Base-by-base conservation (phyloP, 1,284 basidiomycete species). In the Boletellus sp. region DNA sequence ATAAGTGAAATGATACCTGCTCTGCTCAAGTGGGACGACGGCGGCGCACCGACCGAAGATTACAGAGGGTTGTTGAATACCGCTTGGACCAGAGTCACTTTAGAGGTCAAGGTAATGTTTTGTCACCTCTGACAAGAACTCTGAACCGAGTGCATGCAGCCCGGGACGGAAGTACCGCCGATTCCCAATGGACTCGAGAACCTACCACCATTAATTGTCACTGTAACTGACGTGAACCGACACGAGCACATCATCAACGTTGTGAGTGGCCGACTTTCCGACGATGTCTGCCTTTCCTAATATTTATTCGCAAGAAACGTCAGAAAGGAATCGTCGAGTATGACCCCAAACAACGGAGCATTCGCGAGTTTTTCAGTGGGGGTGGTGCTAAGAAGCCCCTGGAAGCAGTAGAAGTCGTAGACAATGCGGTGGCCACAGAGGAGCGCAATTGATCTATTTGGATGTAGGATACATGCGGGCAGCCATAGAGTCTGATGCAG, bases 281-380 rank as follows among this genome's bases (percentile, higher is more conserved):
- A 32, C 15, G 6, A 11, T 26, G 16, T 8, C 22, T 16, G 26
- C 35, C 11, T 41, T 41, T 52, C 11, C 32, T 55, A 22, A 57
- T 30, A 18, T n/a, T 43, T 16, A 19, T 43, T 47, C 16, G 49
- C 21, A 45, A 89, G 87, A 79, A 78, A 56, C 80, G 89, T 7
- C 90, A 92, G 64, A 79, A 78, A 53, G 89, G 88, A 0, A 91
- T 91, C 0, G 86, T 91, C 41, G 86, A 82, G 1, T 79, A 85
- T 60, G 91, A 95, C 62, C 81, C 84, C 30, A 82, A 81, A 52
- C 91, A 94, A 66, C 77, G 79, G 57, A 82, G 85, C 60, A 84
- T 93, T 51, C 79, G 86, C 16, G 78, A 80, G 5, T 93, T 92
- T 74, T 90, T 93, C 60, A 80, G 77, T n/a, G 84, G 85, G 4